Percentiles rank a stretch among this genome's conserved stretches.
Conservation (phyloP, 202 grass and related monocot genomes). For the Saccharum hybrid region DNA sequence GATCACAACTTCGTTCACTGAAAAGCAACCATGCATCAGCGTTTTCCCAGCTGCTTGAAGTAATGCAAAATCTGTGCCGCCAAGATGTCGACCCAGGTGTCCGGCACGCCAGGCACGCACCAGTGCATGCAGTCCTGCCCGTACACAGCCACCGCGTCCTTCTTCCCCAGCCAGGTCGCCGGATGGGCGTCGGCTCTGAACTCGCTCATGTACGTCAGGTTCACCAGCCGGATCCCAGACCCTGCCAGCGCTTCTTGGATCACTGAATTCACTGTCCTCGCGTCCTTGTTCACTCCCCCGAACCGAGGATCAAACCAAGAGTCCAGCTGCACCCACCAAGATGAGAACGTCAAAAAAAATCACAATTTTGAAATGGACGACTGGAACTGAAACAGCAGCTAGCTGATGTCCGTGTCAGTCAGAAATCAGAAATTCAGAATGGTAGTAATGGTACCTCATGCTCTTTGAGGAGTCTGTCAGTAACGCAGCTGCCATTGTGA, state of each 20-base stretch:
- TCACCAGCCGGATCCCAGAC: conserved; percentile 58
- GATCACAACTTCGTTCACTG: not conserved
- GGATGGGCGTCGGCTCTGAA: conserved; percentile 85
- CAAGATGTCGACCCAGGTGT: conserved; percentile 89
- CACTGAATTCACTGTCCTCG: conserved; percentile 60
- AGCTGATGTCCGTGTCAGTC: no score
- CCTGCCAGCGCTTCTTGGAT: conserved; percentile 55
- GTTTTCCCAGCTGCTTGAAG: conserved; percentile 27
- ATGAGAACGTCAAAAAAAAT: not conserved
- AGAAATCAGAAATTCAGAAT: not conserved
- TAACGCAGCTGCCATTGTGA: conserved; percentile 81
- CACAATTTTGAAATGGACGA: not conserved
- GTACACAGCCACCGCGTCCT: conserved; percentile 73
- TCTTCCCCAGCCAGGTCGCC: conserved; percentile 79
- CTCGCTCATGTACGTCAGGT: conserved; percentile 88
- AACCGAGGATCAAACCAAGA: conserved; percentile 75
- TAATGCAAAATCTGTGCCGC: conserved; percentile 57
- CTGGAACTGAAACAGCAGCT: not conserved
- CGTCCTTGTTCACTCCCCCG: conserved; percentile 74
- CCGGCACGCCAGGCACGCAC: conserved; percentile 87
- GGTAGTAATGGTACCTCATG: conserved; percentile 49
- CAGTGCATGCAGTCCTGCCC: conserved; percentile 98
- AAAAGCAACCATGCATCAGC: not conserved
- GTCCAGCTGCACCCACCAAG: conserved; percentile 48
- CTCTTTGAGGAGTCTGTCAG: conserved; percentile 57